Percentiles rank a stretch among this genome's conserved stretches.
Evolutionary conservation across 306 rosid genomes (phyloP).

Genomic region (Erythrophleum fordii): DNA sequence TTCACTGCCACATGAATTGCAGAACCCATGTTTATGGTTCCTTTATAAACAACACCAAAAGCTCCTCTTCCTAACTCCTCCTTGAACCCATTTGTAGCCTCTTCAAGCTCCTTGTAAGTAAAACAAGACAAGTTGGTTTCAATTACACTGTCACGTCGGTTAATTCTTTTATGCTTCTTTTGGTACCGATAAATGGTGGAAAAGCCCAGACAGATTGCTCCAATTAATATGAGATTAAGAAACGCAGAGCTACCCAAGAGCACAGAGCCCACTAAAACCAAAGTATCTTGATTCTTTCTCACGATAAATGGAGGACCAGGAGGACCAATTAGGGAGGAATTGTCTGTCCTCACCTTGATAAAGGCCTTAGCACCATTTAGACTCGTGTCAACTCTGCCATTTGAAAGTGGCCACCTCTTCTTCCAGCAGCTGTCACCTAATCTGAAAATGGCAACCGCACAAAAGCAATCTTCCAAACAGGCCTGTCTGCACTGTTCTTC

Average conservation of each 20-base stretch:
- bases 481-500: slow-evolving; percentile 43
- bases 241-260: slow-evolving; percentile 52
- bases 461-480: slow-evolving; percentile 60
- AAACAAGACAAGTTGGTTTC: slow-evolving; percentile 43
- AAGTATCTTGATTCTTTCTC: slow-evolving; percentile 32
- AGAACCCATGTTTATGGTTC: slow-evolving; percentile 30
- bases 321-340: slow-evolving; percentile 32
- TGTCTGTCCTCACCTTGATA: slow-evolving; percentile 51
- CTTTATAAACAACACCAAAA: slow-evolving; percentile 52
- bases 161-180: slow-evolving; percentile 18
- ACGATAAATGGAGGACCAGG: slow-evolving; percentile 23
- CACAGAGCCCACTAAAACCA: slow-evolving; percentile 40
- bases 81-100: slow-evolving; percentile 45
- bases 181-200: slow-evolving; percentile 2
- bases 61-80: slow-evolving; percentile 42
- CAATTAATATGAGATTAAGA: slow-evolving; percentile 39
- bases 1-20: slow-evolving; percentile 47
- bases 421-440: slow-evolving; percentile 48
- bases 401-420: slow-evolving; percentile 56
- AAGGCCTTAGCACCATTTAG: slow-evolving; percentile 43
- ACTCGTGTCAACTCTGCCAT: slow-evolving; percentile 40
- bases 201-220: slow-evolving; percentile 26
- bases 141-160: not conserved
- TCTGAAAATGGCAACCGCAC: slow-evolving; percentile 48
- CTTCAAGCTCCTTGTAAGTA: slow-evolving; percentile 45